A percentile compares a stretch with the other conserved stretches of the same genome.
Evolutionary conservation across 805 yeast species (phyloP).

Genomic region (Yarrowia porcina): DNA sequence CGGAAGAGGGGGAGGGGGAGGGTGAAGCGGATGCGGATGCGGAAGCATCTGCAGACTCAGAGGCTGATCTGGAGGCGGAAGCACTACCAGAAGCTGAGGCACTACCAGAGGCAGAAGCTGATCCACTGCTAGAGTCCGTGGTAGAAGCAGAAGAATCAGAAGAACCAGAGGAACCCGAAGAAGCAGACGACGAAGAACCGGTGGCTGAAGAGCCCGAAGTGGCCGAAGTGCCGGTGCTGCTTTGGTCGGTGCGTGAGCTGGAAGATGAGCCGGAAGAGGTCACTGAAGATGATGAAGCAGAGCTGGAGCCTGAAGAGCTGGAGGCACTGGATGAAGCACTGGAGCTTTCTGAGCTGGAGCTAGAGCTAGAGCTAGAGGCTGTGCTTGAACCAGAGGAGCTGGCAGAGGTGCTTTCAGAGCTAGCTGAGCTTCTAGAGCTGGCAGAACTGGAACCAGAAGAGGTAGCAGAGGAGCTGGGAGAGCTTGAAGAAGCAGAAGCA

Average conservation of each 20-base stretch:
- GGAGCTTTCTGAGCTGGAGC: too few species aligned
- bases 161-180: background rate
- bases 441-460: background rate
- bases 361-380: too few species aligned
- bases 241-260: background rate
- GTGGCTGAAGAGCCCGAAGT: constrained; percentile 4
- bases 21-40: background rate
- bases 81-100: too few species aligned
- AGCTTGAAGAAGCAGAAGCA: background rate
- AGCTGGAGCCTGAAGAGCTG: background rate
- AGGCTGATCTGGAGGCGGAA: too few species aligned
- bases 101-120: too few species aligned
- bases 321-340: background rate
- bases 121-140: background rate
- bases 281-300: background rate
- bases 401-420: too few species aligned
- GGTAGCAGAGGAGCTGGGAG: background rate
- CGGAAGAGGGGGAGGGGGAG: background rate
- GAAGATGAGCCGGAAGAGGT: background rate
- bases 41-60: background rate
- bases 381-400: background rate
- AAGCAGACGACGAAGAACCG: background rate
- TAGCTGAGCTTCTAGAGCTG: background rate
- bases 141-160: background rate
- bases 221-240: background rate